phyloP scores from a whole-genome alignment of 345 rosid genomes.

The Limnanthes douglasii region DNA sequence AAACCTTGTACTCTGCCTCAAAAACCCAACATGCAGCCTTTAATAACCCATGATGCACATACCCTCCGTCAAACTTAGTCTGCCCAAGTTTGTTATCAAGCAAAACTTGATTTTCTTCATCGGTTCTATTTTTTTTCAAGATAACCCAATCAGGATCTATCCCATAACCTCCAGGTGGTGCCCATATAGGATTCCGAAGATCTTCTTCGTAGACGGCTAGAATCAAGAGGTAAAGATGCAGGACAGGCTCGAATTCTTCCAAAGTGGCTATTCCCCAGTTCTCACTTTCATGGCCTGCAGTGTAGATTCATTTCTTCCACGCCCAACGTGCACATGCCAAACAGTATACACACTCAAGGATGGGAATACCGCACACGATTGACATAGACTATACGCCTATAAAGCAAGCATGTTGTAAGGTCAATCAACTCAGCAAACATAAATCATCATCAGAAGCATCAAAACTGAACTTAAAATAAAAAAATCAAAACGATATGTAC shows the following conservation, averaged over 20 bases:
- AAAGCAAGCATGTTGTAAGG: slow-evolving; percentile 22
- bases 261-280: slow-evolving; percentile 73
- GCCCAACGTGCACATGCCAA: slow-evolving; percentile 79
- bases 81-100: slow-evolving; percentile 87
- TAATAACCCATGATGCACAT: slow-evolving; percentile 77
- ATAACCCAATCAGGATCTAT: slow-evolving; percentile 55
- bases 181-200: slow-evolving; percentile 69
- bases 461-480: too few relatives aligned
- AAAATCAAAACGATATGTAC: too few relatives aligned
- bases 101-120: slow-evolving; percentile 72
- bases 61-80: slow-evolving; percentile 80
- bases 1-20: slow-evolving; percentile 39
- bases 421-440: too few relatives aligned
- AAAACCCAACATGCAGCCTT: slow-evolving; percentile 83
- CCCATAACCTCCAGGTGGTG: slow-evolving; percentile 79
- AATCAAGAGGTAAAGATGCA: slow-evolving; percentile 59
- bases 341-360: slow-evolving; percentile 82
- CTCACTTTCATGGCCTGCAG: slow-evolving; percentile 82
- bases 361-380: slow-evolving; percentile 63
- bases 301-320: slow-evolving; percentile 79
- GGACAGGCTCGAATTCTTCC: slow-evolving; percentile 68
- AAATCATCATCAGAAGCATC: too few relatives aligned
- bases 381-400: slow-evolving; percentile 70
- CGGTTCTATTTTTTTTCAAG: slow-evolving; percentile 43
- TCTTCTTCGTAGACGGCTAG: slow-evolving; percentile 68